Conservation (phyloP, 352 stramenopile genomes). For the Phytophthora hibernalis region DNA sequence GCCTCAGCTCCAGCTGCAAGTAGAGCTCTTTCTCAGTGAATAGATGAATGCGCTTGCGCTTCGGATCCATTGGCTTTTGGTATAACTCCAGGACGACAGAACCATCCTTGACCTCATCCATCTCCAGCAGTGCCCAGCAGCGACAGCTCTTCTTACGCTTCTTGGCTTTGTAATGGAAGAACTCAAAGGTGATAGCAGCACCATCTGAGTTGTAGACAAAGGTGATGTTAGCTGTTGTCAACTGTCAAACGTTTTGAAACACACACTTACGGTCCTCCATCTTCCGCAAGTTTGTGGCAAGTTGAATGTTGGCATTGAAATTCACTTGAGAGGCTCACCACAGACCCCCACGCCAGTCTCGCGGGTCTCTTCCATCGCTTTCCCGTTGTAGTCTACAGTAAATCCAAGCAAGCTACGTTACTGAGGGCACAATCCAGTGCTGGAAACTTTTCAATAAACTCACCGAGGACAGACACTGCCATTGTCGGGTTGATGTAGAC, state of each 20-base stretch:
- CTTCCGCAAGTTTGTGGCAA: constrained; percentile 54
- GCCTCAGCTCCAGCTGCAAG: constrained; percentile 56
- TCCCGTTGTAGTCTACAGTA: constrained; percentile 51
- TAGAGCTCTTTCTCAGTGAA: constrained; percentile 82
- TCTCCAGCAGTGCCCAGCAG: constrained; percentile 75
- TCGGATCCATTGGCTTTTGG: constrained; percentile 72
- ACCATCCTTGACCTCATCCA: constrained; percentile 63
- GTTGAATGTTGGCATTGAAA: constrained; percentile 54
- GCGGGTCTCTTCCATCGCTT: constrained; percentile 57
- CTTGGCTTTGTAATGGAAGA: constrained; percentile 81
- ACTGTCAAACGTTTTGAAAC: too few species aligned
- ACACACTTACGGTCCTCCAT: constrained; percentile 59
- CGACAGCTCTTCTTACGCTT: constrained; percentile 82
- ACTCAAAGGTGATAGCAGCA: constrained; percentile 70
- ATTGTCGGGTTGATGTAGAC: constrained; percentile 73
- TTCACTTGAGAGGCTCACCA: constrained; percentile 51
- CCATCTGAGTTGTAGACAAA: constrained; percentile 40
- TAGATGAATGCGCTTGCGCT: constrained; percentile 69
- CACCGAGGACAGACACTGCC: constrained; percentile 67
- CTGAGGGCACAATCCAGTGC: too few species aligned
- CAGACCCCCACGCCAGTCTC: constrained; percentile 55
- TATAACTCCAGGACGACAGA: constrained; percentile 68
- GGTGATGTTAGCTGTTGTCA: constrained; percentile 1
- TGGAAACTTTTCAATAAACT: not conserved
- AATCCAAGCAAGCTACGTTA: not conserved